Evolutionary conservation across 768 basidiomycete species (phyloP).

Genomic region (Tulasnella sp.): DNA sequence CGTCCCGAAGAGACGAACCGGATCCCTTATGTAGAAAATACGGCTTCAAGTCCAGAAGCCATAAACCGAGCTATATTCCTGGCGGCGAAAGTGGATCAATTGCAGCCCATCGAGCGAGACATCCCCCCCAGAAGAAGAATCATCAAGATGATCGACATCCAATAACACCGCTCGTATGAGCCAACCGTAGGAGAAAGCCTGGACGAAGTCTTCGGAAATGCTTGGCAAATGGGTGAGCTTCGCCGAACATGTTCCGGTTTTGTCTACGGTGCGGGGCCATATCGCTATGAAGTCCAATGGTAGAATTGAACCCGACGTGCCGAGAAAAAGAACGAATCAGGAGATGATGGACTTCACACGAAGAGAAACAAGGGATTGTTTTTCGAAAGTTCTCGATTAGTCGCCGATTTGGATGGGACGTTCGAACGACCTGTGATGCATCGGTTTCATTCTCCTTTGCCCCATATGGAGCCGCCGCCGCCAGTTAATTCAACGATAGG

Average conservation of each 20-base stretch:
- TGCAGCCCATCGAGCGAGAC: neutral
- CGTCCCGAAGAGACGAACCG: neutral
- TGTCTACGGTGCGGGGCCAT: neutral
- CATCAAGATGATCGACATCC: neutral
- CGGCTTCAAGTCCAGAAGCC: neutral
- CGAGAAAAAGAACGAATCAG: neutral
- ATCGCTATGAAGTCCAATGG: neutral
- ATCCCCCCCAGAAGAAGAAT: neutral
- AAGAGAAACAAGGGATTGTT: neutral
- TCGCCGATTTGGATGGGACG: neutral
- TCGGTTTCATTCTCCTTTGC: neutral
- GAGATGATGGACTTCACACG: neutral
- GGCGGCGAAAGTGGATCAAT: neutral
- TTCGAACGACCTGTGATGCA: neutral
- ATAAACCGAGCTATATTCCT: neutral
- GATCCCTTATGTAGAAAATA: neutral
- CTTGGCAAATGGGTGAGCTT: neutral
- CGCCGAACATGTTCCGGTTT: neutral
- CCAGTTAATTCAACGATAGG: too few species aligned
- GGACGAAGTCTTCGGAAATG: neutral
- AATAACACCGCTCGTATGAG: neutral
- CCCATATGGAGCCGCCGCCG: neutral
- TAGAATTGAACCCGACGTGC: neutral
- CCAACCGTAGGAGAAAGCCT: neutral
- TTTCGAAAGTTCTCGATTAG: neutral